Evolutionary conservation across 2,329 filamentous ascomycete genomes (phyloP).

Genomic region (Stenocarpella maydis): DNA sequence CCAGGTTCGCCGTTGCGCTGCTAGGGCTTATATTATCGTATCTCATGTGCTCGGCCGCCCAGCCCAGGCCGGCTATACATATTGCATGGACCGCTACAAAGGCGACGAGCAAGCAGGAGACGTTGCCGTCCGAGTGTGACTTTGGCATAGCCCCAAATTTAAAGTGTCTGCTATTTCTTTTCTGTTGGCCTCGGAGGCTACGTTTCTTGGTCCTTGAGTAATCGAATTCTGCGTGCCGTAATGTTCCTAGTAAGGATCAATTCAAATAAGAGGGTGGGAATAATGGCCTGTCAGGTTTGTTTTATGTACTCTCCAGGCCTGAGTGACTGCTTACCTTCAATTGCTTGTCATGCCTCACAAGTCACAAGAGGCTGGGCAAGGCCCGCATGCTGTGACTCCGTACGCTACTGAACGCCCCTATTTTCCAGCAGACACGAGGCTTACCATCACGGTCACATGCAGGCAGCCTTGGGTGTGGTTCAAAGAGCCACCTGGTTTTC

Average conservation of each 20-base stretch:
- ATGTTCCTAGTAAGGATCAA: neutral
- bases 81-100: neutral
- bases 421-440: neutral
- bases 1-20: neutral
- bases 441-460: neutral
- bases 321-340: neutral
- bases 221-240: neutral
- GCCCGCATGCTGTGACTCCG: neutral
- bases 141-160: neutral
- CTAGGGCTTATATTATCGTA: neutral
- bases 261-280: neutral
- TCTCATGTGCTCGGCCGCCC: constrained; percentile 2
- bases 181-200: neutral
- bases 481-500: no score
- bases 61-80: constrained; percentile 7
- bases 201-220: neutral
- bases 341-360: neutral
- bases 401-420: neutral
- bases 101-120: neutral
- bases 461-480: neutral
- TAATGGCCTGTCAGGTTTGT: neutral
- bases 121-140: neutral
- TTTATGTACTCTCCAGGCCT: neutral
- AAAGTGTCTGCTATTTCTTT: neutral
- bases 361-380: neutral